A percentile compares a stretch with the other conserved stretches of the same genome.
These are phyloP conservation scores for Echium plantagineum DNA, from an alignment of 257 asterid genomes.

Conservation along the genomic window DNA sequence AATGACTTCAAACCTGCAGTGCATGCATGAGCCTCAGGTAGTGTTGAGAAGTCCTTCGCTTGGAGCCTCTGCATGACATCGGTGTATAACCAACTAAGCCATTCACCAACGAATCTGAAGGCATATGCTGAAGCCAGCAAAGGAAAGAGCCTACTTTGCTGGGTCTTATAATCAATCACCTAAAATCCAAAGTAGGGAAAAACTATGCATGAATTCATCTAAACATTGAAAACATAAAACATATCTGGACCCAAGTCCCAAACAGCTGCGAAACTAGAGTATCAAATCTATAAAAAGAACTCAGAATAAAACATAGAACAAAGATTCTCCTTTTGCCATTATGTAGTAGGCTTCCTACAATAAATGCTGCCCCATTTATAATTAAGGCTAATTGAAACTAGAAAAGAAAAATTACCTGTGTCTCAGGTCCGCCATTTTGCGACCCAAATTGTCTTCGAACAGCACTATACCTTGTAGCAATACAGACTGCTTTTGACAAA, in stretches of 20 bases:
- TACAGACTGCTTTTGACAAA: conserved; percentile 83
- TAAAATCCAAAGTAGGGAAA: conserved; percentile 17
- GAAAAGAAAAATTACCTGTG: conserved; percentile 45
- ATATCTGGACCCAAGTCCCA: background rate
- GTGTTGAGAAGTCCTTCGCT: conserved; percentile 75
- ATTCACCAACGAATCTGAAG: conserved; percentile 91
- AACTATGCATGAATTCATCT: background rate
- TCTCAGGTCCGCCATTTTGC: conserved; percentile 82
- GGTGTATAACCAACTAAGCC: conserved; percentile 84
- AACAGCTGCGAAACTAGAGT: background rate
- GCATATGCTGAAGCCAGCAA: conserved; percentile 97
- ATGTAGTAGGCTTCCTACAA: background rate
- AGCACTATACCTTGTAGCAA: conserved; percentile 95
- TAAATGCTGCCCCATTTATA: background rate
- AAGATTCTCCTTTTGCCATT: background rate
- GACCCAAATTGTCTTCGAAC: conserved; percentile 96
- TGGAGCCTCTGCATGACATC: conserved; percentile 80
- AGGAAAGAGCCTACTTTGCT: conserved; percentile 89
- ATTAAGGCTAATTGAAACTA: background rate
- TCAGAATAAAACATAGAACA: background rate
- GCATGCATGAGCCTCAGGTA: conserved; percentile 98
- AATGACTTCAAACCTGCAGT: conserved; percentile 99
- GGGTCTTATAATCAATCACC: conserved; percentile 96
- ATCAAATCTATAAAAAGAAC: no score
- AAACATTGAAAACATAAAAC: background rate